Evolutionary conservation across 139 green algal species (phyloP).

Genomic region (Tetraselmis striata): DNA sequence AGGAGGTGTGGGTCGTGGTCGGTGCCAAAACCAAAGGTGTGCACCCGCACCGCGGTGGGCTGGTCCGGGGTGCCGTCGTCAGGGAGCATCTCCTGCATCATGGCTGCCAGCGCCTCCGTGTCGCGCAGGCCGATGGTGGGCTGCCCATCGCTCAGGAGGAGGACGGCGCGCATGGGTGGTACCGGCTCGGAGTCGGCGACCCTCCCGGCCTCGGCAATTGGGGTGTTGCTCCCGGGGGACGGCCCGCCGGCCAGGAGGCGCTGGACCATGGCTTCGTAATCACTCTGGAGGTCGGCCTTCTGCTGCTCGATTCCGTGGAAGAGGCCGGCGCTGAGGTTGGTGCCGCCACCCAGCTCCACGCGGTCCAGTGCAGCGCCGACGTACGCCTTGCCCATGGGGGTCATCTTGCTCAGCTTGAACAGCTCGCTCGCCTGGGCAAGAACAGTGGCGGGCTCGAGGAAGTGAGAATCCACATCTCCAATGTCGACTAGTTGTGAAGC

Average conservation of each 20-base stretch:
- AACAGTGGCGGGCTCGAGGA: too few species aligned
- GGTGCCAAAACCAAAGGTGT: neutral
- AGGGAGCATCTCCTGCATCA: neutral
- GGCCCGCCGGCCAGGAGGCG: too few species aligned
- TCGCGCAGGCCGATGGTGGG: neutral
- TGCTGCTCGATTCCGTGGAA: neutral
- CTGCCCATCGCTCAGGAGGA: neutral
- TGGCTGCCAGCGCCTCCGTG: neutral
- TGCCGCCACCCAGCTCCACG: neutral
- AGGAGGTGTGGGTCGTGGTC: neutral
- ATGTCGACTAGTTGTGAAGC: too few species aligned
- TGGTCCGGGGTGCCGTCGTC: neutral
- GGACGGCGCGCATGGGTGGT: neutral
- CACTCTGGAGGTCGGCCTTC: too few species aligned
- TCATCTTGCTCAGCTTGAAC: neutral
- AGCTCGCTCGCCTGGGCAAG: too few species aligned
- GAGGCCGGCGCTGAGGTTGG: neutral
- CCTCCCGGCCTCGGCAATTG: too few species aligned
- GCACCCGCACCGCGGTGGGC: neutral
- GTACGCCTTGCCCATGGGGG: neutral
- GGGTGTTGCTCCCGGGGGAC: too few species aligned
- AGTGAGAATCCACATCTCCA: too few species aligned
- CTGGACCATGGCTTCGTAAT: neutral
- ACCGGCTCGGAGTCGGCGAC: too few species aligned
- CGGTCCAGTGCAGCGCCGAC: neutral